Evolutionary conservation across 805 yeast genomes (phyloP).

Genomic region (Saturnispora mendoncae): DNA sequence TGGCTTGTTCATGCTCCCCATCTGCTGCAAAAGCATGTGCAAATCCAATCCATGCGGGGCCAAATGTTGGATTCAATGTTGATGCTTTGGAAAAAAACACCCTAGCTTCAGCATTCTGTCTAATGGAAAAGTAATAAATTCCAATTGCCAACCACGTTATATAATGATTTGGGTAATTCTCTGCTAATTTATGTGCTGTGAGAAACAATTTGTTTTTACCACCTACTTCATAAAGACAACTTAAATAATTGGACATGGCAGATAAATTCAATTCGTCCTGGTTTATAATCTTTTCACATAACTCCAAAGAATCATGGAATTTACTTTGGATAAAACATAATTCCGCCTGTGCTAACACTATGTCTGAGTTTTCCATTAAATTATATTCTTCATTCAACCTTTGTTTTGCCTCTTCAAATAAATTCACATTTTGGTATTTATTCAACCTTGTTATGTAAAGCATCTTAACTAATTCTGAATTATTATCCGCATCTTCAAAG

Average conservation of each 20-base stretch:
- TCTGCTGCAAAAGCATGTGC: constrained; percentile 97
- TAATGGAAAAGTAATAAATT: constrained; percentile 70
- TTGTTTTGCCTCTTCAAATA: constrained; percentile 56
- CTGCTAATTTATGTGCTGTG: constrained; percentile 78
- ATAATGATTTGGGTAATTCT: constrained; percentile 68
- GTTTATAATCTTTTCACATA: constrained; percentile 55
- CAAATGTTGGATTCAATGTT: constrained; percentile 77
- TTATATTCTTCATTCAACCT: constrained; percentile 64
- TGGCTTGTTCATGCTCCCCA: constrained; percentile 98
- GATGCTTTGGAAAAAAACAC: constrained; percentile 85
- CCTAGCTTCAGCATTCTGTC: constrained; percentile 73
- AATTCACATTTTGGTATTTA: constrained; percentile 54
- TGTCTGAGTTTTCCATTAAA: constrained; percentile 59
- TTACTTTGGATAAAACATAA: constrained; percentile 64
- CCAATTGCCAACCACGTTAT: constrained; percentile 92
- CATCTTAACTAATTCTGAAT: constrained; percentile 68
- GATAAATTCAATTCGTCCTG: constrained; percentile 65
- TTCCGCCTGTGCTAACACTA: constrained; percentile 62
- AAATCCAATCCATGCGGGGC: constrained; percentile 96
- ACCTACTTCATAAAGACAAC: constrained; percentile 78
- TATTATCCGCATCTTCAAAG: constrained; percentile 68
- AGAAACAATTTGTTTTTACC: constrained; percentile 73
- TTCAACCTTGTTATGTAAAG: constrained; percentile 70
- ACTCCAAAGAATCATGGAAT: constrained; percentile 62
- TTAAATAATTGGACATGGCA: constrained; percentile 67